Base-by-base conservation (phyloP, 1,284 basidiomycete genomes). In the Trichosporon faecale region DNA sequence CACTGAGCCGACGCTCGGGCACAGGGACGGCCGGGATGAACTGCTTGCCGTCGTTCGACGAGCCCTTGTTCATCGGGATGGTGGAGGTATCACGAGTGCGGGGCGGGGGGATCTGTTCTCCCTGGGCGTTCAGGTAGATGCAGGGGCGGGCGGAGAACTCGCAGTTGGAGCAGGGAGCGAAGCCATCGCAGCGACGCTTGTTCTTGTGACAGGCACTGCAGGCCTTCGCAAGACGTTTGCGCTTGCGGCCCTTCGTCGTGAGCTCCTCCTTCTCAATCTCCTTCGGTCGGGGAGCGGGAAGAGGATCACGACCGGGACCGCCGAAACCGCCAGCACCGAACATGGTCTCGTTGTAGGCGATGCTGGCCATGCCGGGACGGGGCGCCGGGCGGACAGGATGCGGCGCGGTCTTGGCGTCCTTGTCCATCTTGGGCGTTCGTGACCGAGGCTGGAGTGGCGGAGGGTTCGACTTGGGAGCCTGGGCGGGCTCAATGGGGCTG, bases 91-190 rank as follows among this genome's bases (percentile, higher is more conserved):
- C 79, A 14, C 82, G 76, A 6, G 81, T 82, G 14, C 81, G 77
- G 14, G 83, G 83, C 3, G 83, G 82, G 1, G 82, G 82, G 25
- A 84, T 83, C 21, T 78, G 75, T 61, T 84, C 79, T 29, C 83
- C 82, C 65, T 80, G 78, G 4, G 82, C 77, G 71, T 84, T 84
- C 74, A 83, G 69, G 69, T 86, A 86, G 46, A 82, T 76, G 72
- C 85, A 86, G 2, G 80, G 76, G 49, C 83, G 73, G 14, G 83
- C 83, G 7, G 84, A 84, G 71, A 86, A 85, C 75, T 86, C 85
- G 77, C 85, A 86, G 75, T 86, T 86, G 64, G 82, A 84, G 74
- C 85, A 86, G 1, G 85, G 85, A 0, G 85, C 82, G 64, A 85
- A 85, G 21, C 85, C 85, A 72, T 86, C 85, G 68, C 85, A 86